These are phyloP conservation scores for Starmera amethionina DNA, from an alignment of 805 yeast genomes.

Conservation along the genomic window DNA sequence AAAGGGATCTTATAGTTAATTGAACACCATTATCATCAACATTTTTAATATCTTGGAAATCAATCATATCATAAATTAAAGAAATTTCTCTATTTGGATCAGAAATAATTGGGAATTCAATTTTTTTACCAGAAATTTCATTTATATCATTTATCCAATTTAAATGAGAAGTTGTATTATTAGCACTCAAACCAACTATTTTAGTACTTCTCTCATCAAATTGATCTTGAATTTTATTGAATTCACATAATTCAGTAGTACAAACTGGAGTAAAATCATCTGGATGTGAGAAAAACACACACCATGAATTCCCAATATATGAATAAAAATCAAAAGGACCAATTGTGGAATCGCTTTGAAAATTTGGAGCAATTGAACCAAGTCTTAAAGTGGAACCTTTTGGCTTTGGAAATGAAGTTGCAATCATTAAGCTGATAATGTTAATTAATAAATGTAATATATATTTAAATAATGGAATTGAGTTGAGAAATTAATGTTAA, in stretches of 20 bases:
- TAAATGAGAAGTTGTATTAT: slow-evolving; percentile 49
- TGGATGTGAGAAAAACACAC: slow-evolving; percentile 63
- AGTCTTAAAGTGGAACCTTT: slow-evolving; percentile 30
- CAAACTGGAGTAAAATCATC: slow-evolving; percentile 76
- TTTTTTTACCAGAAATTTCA: slow-evolving; percentile 49
- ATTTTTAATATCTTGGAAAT: slow-evolving; percentile 58
- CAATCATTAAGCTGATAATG: not conserved
- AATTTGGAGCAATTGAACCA: slow-evolving; percentile 65
- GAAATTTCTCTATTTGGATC: slow-evolving; percentile 56
- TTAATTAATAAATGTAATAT: too few relatives aligned
- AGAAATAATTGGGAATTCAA: slow-evolving; percentile 60
- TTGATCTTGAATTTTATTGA: slow-evolving; percentile 62
- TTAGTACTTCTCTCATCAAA: slow-evolving; percentile 56
- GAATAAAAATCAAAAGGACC: slow-evolving; percentile 58
- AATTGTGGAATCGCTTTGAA: slow-evolving; percentile 50
- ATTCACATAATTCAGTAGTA: slow-evolving; percentile 72
- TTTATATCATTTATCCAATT: slow-evolving; percentile 68
- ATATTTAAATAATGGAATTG: too few relatives aligned
- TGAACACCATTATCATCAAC: slow-evolving; percentile 56
- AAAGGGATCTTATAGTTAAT: slow-evolving; percentile 62
- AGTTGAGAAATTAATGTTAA: too few relatives aligned
- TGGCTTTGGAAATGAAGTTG: slow-evolving; percentile 33
- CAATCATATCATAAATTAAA: slow-evolving; percentile 57
- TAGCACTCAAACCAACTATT: slow-evolving; percentile 60
- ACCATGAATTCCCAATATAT: slow-evolving; percentile 54